Evolutionary conservation across 371 early-diverging fungal genomes (phyloP), one percentile per base, ranked within the genome.

Genomic region (Haplosporangium sp.): DNA sequence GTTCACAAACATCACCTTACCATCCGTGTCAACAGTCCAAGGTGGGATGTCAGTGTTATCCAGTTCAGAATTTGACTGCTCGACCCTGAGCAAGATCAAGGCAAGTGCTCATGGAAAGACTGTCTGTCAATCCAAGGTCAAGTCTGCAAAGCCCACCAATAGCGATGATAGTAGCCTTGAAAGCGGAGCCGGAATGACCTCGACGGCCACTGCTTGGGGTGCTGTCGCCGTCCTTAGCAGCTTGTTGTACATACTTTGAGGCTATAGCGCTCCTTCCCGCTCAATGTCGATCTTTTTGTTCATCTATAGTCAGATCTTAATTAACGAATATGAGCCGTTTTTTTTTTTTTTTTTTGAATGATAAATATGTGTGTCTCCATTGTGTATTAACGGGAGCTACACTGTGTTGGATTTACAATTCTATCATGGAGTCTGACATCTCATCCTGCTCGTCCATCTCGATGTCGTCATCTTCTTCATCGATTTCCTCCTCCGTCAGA

Each of bases 401-500:
- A 29, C 29, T 29, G 29, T 29, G 21, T 43, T n/a, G 40, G 51
- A 37, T 41, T 45, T n/a, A 63, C 18, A 71, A 21, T 1, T 64
- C 72, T n/a, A 67, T 65, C 66, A 61, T 56, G 10, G 59, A 59
- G 38, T 74, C 64, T 0, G 69, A 74, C 51, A 69, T 38, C 5
- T 74, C 69, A n/a, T 69, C 69, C n/a, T 74, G 57, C 1, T 69
- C 75, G 56, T 81, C 75, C 65, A 69, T 69, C 40, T 73, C 74
- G 8, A 58, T 62, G 51, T 79, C 82, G 43, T 73, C 80, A 42
- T 75, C 83, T 18, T 76, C 82, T 12, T 72, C 74, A 46, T 80
- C 86, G 40, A 90, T 91, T 55, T 87, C 83, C 6, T 86, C 85
- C 55, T 88, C 88, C 43, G 82, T 83, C 63, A 90, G 62, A 14